Evolutionary conservation across 2,329 filamentous ascomycete species (phyloP).

Genomic region (Coniochaeta sp.): DNA sequence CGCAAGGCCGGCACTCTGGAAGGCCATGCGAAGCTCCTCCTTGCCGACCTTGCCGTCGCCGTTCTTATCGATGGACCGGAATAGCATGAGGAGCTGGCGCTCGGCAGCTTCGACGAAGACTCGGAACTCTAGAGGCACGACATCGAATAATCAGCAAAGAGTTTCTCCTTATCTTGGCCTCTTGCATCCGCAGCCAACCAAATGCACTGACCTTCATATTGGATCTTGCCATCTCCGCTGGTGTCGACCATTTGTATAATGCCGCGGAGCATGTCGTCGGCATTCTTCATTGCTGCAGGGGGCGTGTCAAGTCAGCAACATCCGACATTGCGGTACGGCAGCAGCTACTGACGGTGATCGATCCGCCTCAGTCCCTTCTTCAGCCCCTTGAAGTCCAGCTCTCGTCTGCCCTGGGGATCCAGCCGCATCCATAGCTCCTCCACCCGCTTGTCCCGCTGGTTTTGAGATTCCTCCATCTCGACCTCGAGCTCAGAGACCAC

Average conservation of each 20-base stretch:
- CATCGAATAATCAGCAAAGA: neutral
- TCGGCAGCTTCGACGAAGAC: slow-evolving; percentile 84
- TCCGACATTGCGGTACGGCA: slow-evolving; percentile 4
- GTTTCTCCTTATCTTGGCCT: neutral
- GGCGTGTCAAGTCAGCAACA: slow-evolving; percentile 5
- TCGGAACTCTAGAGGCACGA: slow-evolving; percentile 63
- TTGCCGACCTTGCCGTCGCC: slow-evolving; percentile 81
- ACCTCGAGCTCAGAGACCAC: slow-evolving; percentile 44
- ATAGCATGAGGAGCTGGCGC: slow-evolving; percentile 71
- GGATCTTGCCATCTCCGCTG: slow-evolving; percentile 81
- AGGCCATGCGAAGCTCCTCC: slow-evolving; percentile 72
- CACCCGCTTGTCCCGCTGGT: slow-evolving; percentile 73
- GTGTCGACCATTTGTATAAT: slow-evolving; percentile 77
- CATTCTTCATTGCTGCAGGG: slow-evolving; percentile 73
- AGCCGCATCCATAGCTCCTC: slow-evolving; percentile 78
- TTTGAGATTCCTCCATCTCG: slow-evolving; percentile 70
- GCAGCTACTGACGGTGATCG: slow-evolving; percentile 69
- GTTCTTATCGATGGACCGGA: slow-evolving; percentile 80
- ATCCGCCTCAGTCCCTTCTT: slow-evolving; percentile 80
- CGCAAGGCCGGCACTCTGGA: slow-evolving; percentile 68
- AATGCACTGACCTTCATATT: slow-evolving; percentile 79
- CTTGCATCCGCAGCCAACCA: neutral
- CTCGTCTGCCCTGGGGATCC: slow-evolving; percentile 67
- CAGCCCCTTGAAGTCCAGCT: slow-evolving; percentile 77
- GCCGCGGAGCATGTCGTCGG: slow-evolving; percentile 73